Conservation (phyloP, 2,329 filamentous ascomycete genomes). For the Sclerotinia spermophila region DNA sequence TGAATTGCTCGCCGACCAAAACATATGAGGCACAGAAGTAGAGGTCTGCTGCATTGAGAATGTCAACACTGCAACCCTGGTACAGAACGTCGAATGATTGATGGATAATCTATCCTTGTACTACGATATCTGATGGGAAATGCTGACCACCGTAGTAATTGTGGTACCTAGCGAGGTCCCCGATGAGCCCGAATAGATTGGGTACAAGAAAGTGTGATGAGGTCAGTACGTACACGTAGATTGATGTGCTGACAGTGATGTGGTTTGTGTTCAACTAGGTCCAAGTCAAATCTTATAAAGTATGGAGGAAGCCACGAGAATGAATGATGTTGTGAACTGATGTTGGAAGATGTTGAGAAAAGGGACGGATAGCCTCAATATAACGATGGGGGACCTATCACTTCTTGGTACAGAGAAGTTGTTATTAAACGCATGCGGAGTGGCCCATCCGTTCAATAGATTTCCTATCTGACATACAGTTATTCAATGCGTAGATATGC, state of each 20-base stretch:
- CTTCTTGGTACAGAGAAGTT: neutral
- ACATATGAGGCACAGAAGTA: conserved; percentile 22
- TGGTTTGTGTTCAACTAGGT: neutral
- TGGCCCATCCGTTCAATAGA: conserved; percentile 14
- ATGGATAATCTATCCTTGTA: conserved; percentile 11
- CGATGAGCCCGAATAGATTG: conserved; percentile 16
- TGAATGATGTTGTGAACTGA: neutral
- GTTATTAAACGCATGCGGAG: conserved; percentile 6
- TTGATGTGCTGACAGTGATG: conserved; percentile 11
- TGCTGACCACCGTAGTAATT: conserved; percentile 16
- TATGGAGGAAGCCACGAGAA: neutral
- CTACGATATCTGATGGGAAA: neutral
- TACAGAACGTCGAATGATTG: conserved; percentile 13
- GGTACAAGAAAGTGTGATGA: neutral
- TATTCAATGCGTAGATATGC: conserved; percentile 13
- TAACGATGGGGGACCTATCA: conserved; percentile 5
- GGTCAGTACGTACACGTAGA: neutral
- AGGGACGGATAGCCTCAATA: conserved; percentile 9
- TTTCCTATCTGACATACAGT: conserved; percentile 20
- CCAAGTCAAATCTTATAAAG: conserved; percentile 3
- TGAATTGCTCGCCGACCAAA: conserved; percentile 29
- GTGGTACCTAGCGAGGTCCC: conserved; percentile 18
- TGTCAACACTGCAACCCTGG: conserved; percentile 9
- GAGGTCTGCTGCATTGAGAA: conserved; percentile 18
- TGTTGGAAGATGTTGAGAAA: conserved; percentile 8